Evolutionary conservation across 2,329 filamentous ascomycete species (phyloP).

Genomic region (Xylaria sp.): DNA sequence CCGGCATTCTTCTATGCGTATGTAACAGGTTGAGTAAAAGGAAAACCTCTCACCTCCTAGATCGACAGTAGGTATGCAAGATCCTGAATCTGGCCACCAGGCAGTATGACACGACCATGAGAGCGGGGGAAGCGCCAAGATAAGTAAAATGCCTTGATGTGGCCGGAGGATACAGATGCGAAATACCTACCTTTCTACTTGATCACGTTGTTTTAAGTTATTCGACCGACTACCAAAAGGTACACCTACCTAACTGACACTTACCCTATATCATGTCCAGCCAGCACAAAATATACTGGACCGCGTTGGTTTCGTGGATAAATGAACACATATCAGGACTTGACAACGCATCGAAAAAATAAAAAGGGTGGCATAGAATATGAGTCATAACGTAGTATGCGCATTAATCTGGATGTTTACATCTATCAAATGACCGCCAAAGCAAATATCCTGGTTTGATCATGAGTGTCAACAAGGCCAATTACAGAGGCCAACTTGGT

Average conservation of each 20-base stretch:
- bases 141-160: constrained; percentile 25
- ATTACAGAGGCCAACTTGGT: constrained; percentile 24
- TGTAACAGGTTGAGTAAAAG: not conserved
- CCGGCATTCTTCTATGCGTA: not conserved
- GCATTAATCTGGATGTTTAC: constrained; percentile 24
- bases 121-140: constrained; percentile 14
- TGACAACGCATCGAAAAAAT: constrained; percentile 40
- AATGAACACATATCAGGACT: constrained; percentile 20
- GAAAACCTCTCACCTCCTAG: too few relatives aligned
- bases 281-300: constrained; percentile 16
- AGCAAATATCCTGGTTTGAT: constrained; percentile 27
- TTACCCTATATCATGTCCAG: constrained; percentile 20
- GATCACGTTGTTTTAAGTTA: constrained; percentile 20
- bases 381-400: constrained; percentile 24
- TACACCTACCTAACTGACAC: not conserved
- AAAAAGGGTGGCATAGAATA: constrained; percentile 22
- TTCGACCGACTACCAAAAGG: not conserved
- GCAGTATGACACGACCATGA: not conserved
- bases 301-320: constrained; percentile 27
- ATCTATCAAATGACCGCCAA: constrained; percentile 36
- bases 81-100: not conserved
- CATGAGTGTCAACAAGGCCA: constrained; percentile 36
- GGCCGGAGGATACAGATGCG: constrained; percentile 26
- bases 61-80: constrained; percentile 4
- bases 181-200: constrained; percentile 5